Conservation (phyloP, 192 early-diverging fungal species). For the Coemansia sp. region DNA sequence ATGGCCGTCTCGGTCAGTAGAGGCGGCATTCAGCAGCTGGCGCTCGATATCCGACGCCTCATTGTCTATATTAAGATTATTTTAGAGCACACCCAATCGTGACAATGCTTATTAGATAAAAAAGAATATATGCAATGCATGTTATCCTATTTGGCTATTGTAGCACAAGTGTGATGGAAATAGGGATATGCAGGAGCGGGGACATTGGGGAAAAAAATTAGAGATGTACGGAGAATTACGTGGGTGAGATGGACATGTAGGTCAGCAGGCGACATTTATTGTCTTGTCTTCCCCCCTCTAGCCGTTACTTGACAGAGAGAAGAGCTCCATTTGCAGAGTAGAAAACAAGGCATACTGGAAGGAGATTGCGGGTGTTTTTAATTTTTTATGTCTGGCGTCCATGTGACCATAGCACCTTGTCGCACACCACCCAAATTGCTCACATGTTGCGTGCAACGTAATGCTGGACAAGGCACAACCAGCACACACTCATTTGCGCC, state of each 20-base stretch:
- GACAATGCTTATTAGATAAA: conserved; percentile 16
- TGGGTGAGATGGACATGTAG: not conserved
- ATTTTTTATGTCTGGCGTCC: not conserved
- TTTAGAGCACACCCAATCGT: conserved; percentile 12
- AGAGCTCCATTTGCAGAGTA: not conserved
- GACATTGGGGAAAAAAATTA: not conserved
- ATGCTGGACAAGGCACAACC: conserved; percentile 11
- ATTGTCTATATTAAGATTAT: conserved; percentile 11
- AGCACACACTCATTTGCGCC: conserved; percentile 11
- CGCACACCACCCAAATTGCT: conserved; percentile 12
- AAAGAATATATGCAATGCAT: conserved; percentile 13
- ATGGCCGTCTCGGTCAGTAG: not conserved
- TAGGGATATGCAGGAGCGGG: conserved; percentile 6
- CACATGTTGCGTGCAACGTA: conserved; percentile 18
- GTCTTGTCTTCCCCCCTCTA: not conserved
- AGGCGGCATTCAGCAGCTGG: conserved; percentile 11
- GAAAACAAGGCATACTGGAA: not conserved
- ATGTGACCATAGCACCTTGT: conserved; percentile 9
- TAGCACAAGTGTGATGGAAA: not conserved
- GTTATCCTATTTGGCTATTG: conserved; percentile 13
- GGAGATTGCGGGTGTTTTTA: conserved; percentile 12
- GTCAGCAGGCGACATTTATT: not conserved
- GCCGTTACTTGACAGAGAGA: not conserved
- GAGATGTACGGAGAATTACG: conserved; percentile 9
- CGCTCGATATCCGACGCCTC: conserved; percentile 27